phyloP scores from a whole-genome alignment of 2,329 filamentous ascomycete genomes.

The Dactylellina parvicollis region DNA sequence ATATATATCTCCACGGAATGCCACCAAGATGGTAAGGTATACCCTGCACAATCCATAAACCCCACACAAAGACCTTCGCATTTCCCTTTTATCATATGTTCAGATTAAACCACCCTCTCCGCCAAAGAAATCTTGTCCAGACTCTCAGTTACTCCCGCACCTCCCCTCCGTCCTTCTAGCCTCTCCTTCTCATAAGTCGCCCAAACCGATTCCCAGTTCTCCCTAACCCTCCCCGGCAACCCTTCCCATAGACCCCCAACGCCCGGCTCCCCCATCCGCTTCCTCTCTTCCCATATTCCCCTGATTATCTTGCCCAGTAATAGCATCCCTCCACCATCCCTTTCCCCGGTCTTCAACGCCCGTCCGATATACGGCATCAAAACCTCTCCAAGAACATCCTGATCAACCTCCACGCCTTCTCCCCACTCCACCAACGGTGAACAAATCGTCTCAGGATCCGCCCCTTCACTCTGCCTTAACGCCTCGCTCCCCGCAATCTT shows the following conservation, averaged over 20 bases:
- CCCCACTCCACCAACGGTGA: slow-evolving; percentile 55
- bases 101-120: slow-evolving; percentile 32
- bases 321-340: slow-evolving; percentile 56
- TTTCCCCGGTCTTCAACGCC: slow-evolving; percentile 57
- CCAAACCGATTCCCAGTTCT: slow-evolving; percentile 38
- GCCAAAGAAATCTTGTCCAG: slow-evolving; percentile 49
- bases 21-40: no score
- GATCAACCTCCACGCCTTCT: slow-evolving; percentile 52
- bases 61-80: no score
- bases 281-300: slow-evolving; percentile 68
- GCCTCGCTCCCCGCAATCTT: slow-evolving; percentile 54
- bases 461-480: slow-evolving; percentile 52
- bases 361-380: slow-evolving; percentile 61
- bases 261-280: slow-evolving; percentile 66
- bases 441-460: slow-evolving; percentile 54
- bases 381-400: slow-evolving; percentile 64
- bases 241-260: slow-evolving; percentile 41
- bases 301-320: slow-evolving; percentile 59
- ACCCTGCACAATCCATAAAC: no score
- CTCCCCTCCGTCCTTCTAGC: slow-evolving; percentile 29
- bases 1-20: no score
- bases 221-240: slow-evolving; percentile 25
- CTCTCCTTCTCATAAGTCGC: slow-evolving; percentile 45
- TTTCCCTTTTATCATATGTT: no score
- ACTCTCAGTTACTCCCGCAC: slow-evolving; percentile 33